phyloP scores from a whole-genome alignment of 2,329 filamentous ascomycete species.

The Ophiognomonia clavigignenti-juglandacearum region DNA sequence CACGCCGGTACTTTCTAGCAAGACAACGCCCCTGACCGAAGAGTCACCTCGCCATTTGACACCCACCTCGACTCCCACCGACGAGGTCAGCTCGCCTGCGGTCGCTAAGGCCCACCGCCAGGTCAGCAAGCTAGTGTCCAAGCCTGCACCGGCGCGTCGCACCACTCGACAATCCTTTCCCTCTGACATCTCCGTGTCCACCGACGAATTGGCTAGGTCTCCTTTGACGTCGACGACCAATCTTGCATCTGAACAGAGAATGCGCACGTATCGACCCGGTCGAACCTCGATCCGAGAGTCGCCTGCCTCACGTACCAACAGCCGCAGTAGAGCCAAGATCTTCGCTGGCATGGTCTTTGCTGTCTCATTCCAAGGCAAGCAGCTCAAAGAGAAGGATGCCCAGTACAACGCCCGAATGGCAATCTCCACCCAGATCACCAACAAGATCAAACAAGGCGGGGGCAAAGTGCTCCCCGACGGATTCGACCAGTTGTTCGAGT shows the following conservation, averaged over 20 bases:
- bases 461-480: conserved; percentile 68
- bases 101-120: conserved; percentile 26
- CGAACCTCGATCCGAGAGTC: conserved; percentile 14
- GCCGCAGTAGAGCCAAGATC: conserved; percentile 29
- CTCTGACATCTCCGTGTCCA: conserved; percentile 34
- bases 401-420: conserved; percentile 36
- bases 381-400: conserved; percentile 47
- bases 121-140: conserved; percentile 20
- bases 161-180: conserved; percentile 16
- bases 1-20: conserved; percentile 33
- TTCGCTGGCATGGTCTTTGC: conserved; percentile 87
- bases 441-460: conserved; percentile 63
- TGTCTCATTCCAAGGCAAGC: conserved; percentile 60
- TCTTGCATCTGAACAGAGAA: conserved; percentile 33
- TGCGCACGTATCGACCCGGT: conserved; percentile 23
- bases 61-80: not conserved
- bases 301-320: conserved; percentile 5
- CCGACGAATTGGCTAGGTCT: conserved; percentile 43
- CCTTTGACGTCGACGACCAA: conserved; percentile 28
- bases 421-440: conserved; percentile 45
- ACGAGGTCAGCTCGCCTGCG: conserved; percentile 26
- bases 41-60: conserved; percentile 21
- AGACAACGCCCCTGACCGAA: conserved; percentile 31
- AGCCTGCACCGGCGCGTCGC: conserved; percentile 24
- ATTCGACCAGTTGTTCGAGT: conserved; percentile 76